Percentiles rank a stretch among this genome's conserved stretches.
Conservation (phyloP, 1,284 basidiomycete genomes). For the Laetiporus sulphureus region DNA sequence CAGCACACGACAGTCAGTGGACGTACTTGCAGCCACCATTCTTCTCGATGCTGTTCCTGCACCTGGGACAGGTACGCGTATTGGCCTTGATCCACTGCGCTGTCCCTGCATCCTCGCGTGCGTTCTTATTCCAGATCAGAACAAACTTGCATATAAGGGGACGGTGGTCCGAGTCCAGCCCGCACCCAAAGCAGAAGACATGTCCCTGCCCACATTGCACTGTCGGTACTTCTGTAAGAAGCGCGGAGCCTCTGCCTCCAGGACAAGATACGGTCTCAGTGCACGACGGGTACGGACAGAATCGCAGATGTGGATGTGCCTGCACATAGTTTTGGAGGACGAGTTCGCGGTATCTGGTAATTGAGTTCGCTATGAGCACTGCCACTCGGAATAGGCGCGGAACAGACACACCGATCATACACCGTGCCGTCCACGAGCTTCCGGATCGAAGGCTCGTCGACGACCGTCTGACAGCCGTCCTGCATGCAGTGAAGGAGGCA, state of each 20-base stretch:
- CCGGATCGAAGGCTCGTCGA: slow-evolving; percentile 41
- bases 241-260: slow-evolving; percentile 31
- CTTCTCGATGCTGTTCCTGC: slow-evolving; percentile 65
- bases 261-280: slow-evolving; percentile 26
- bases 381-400: neutral
- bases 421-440: slow-evolving; percentile 30
- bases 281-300: slow-evolving; percentile 45
- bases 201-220: slow-evolving; percentile 45
- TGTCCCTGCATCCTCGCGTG: slow-evolving; percentile 64
- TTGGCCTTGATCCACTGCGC: slow-evolving; percentile 67
- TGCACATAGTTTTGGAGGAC: slow-evolving; percentile 56
- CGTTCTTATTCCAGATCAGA: slow-evolving; percentile 57
- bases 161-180: slow-evolving; percentile 46
- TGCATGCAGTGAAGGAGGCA: slow-evolving; percentile 60
- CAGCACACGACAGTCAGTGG: neutral
- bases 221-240: slow-evolving; percentile 51
- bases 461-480: slow-evolving; percentile 45
- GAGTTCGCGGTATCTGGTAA: slow-evolving; percentile 43
- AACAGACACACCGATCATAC: slow-evolving; percentile 28
- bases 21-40: slow-evolving; percentile 66
- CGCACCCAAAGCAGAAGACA: slow-evolving; percentile 52
- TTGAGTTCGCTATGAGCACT: neutral
- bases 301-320: slow-evolving; percentile 46
- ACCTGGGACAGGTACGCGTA: slow-evolving; percentile 63
- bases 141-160: slow-evolving; percentile 56